Evolutionary conservation across 2,329 filamentous ascomycete genomes (phyloP), one percentile per base, ranked within the genome.

Genomic region (Alternaria gaisen): DNA sequence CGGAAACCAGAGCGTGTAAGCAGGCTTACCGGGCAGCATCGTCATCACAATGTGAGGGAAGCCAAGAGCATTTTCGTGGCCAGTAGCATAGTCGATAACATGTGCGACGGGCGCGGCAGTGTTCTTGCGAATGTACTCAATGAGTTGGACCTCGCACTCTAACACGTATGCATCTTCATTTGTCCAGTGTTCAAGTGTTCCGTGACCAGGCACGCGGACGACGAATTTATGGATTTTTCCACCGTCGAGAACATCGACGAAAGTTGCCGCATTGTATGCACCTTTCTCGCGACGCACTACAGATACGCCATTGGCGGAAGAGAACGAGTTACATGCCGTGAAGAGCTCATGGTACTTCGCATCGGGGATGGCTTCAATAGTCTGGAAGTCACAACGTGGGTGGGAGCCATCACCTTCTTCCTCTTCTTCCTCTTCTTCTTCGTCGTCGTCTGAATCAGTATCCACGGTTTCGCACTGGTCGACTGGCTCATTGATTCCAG

Each of bases 21-120:
- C 56, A 9, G 56, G 43, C 18, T 56, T 38, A 12, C 68, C 63
- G 8, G 58, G 16, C 16, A 66, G 6, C 40, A 38, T 53, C 2
- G 42, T 55, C 65, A 70, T 68, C 5, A 71, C 12, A 22, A 68
- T 65, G 30, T 63, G 71, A 4, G 71, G 71, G 3, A 59, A 63
- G 5, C 56, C 44, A 24, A 72, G 61, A 6, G 34, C 50, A 42
- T 68, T 71, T 11, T 63, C 36, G 5, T 64, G 38, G 5, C 57
- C 44, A 5, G 55, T 43, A 36, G 65, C 58, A 22, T 58, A 70
- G 6, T 53, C 57, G 12, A 67, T 20, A 9, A 69, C 53, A 3
- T 58, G 51, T 5, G 71, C 68, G 5, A 69, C 48, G 1, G 66
- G 68, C 12, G 68, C 46, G 1, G 42, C 20, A 14, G 68, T 61